Evolutionary conservation across 148 eudicot genomes (phyloP).

Genomic region (Spergularia bocconei): DNA sequence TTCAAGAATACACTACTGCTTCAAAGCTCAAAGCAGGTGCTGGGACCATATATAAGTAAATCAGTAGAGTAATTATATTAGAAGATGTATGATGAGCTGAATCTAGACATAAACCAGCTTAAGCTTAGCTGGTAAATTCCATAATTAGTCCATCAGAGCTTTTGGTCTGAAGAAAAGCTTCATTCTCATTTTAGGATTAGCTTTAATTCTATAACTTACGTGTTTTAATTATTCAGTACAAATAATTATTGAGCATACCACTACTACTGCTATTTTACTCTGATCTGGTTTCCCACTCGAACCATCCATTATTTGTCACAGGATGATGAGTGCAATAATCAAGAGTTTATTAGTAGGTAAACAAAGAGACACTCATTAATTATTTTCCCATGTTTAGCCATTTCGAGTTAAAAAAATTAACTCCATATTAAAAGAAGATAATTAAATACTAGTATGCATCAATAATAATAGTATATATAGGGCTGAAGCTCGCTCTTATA

Average conservation of each 20-base stretch:
- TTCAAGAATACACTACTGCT: too few species aligned
- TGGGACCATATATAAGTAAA: neutral
- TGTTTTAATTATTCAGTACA: neutral
- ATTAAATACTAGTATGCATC: too few species aligned
- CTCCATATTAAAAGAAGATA: too few species aligned
- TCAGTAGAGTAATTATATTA: neutral
- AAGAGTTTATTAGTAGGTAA: constrained; percentile 14
- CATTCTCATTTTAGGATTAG: constrained; percentile 28
- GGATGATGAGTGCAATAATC: constrained; percentile 10
- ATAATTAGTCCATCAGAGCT: constrained; percentile 22
- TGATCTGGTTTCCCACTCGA: too few species aligned
- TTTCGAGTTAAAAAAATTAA: too few species aligned
- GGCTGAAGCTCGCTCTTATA: too few species aligned
- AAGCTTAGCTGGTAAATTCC: constrained; percentile 25
- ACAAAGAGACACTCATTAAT: neutral
- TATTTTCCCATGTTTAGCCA: too few species aligned
- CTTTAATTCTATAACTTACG: neutral
- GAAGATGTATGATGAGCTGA: constrained; percentile 15
- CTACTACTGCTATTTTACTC: too few species aligned
- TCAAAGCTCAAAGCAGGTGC: neutral
- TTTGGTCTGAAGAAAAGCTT: neutral
- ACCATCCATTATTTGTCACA: too few species aligned
- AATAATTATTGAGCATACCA: too few species aligned
- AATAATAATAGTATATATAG: too few species aligned
- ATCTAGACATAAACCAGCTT: constrained; percentile 22